phyloP scores from a whole-genome alignment of 352 stramenopile species.

The Phytophthora lateralis region DNA sequence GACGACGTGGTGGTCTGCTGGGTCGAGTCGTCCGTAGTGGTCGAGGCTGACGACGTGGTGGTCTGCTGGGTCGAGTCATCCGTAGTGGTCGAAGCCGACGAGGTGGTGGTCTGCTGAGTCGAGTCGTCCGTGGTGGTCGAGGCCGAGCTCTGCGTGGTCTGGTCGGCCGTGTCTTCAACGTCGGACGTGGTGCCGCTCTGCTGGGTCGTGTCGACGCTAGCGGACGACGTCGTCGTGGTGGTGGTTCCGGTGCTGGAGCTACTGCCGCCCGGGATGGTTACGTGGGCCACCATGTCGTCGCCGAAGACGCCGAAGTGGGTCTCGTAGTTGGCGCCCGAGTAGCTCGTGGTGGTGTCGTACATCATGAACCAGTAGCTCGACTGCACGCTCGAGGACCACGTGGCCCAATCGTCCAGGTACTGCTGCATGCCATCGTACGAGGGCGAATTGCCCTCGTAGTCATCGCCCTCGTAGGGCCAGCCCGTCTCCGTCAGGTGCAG shows the following conservation, averaged over 20 bases:
- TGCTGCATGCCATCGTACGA: constrained; percentile 44
- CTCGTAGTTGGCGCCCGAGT: constrained; percentile 56
- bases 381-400: constrained; percentile 39
- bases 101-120: constrained; percentile 16
- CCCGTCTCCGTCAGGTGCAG: constrained; percentile 64
- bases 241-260: constrained; percentile 24
- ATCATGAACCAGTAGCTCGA: constrained; percentile 72
- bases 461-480: constrained; percentile 51
- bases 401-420: constrained; percentile 52
- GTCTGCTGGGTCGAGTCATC: constrained; percentile 22
- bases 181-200: constrained; percentile 4
- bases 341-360: constrained; percentile 59
- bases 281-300: constrained; percentile 48
- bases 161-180: constrained; percentile 2
- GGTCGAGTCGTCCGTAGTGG: constrained; percentile 21
- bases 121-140: constrained; percentile 25
- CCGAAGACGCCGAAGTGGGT: constrained; percentile 59
- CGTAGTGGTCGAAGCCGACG: constrained; percentile 20
- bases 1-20: constrained; percentile 18
- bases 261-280: constrained; percentile 38
- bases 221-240: constrained; percentile 19
- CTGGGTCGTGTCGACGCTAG: constrained; percentile 19
- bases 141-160: constrained; percentile 18
- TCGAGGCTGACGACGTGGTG: constrained; percentile 13
- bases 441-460: constrained; percentile 42